phyloP scores from a whole-genome alignment of 192 early-diverging fungal genomes.

The Diversispora epigaea region DNA sequence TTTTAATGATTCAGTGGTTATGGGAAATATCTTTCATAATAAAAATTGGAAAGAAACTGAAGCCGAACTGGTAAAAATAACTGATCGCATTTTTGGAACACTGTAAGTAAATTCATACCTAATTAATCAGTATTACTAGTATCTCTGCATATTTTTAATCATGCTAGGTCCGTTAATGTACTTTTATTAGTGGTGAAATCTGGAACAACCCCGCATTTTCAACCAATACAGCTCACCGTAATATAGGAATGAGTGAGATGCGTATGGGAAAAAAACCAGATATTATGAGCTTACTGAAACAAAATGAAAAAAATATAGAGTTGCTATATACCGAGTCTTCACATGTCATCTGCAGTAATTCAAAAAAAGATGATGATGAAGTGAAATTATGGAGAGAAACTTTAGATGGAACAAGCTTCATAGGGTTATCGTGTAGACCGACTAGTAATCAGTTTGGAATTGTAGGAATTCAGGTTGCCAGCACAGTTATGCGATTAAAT shows the following conservation, averaged over 20 bases:
- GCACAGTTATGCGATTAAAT: constrained; percentile 16
- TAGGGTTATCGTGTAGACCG: constrained; percentile 8
- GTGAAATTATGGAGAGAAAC: constrained; percentile 29
- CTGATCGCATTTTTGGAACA: background rate
- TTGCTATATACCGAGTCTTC: constrained; percentile 9
- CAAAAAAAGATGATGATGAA: constrained; percentile 24
- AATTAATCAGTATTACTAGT: background rate
- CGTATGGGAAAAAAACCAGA: background rate
- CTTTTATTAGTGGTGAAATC: constrained; percentile 5
- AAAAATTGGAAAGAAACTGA: constrained; percentile 18
- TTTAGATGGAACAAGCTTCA: constrained; percentile 12
- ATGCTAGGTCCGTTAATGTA: background rate
- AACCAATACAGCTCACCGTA: background rate
- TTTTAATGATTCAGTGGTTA: background rate
- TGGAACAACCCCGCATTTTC: background rate
- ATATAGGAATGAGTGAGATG: background rate
- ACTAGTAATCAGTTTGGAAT: constrained; percentile 19
- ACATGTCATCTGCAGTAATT: background rate
- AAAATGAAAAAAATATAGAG: constrained; percentile 9
- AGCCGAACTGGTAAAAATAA: constrained; percentile 2
- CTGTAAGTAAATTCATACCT: background rate
- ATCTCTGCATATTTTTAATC: background rate
- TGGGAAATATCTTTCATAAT: constrained; percentile 4
- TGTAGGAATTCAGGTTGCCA: constrained; percentile 20
- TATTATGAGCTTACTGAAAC: constrained; percentile 6